Evolutionary conservation across 2,329 filamentous ascomycete species (phyloP).

Genomic region (Aureobasidium lini): DNA sequence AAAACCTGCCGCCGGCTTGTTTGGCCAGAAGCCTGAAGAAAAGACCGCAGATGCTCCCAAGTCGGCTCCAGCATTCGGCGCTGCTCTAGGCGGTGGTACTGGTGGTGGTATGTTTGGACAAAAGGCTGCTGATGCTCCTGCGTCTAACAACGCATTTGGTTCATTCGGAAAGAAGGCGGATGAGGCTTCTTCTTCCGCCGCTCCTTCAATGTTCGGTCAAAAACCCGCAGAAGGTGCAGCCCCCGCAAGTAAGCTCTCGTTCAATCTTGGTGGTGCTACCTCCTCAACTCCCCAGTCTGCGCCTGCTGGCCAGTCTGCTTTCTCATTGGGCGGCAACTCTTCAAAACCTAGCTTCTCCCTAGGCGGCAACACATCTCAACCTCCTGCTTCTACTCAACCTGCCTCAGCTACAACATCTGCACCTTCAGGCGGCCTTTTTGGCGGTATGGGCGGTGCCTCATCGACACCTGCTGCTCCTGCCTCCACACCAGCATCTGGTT

Average conservation of each 20-base stretch:
- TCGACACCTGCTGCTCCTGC: constrained; percentile 1
- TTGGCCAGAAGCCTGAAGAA: constrained; percentile 18
- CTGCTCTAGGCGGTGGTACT: neutral
- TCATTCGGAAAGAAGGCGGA: neutral
- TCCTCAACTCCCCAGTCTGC: neutral
- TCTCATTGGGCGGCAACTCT: constrained; percentile 1
- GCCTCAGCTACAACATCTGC: constrained; percentile 9
- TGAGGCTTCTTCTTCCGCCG: neutral
- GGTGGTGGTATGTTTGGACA: neutral
- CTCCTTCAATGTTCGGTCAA: constrained; percentile 13
- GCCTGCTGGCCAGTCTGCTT: neutral
- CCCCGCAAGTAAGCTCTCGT: constrained; percentile 1
- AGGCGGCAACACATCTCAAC: neutral
- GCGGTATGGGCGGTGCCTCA: neutral
- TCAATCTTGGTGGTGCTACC: constrained; percentile 7
- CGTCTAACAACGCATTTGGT: neutral
- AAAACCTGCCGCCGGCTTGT: constrained; percentile 7
- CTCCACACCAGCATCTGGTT: constrained; percentile 19
- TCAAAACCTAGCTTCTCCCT: constrained; percentile 26
- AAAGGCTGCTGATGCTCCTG: neutral
- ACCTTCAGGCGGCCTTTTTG: constrained; percentile 17
- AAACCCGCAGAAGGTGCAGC: constrained; percentile 7
- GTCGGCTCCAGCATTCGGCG: constrained; percentile 1
- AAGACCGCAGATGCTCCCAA: constrained; percentile 15
- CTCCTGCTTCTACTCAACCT: neutral